phyloP scores from a whole-genome alignment of 2,329 filamentous ascomycete species.

The Ophiostoma montium region DNA sequence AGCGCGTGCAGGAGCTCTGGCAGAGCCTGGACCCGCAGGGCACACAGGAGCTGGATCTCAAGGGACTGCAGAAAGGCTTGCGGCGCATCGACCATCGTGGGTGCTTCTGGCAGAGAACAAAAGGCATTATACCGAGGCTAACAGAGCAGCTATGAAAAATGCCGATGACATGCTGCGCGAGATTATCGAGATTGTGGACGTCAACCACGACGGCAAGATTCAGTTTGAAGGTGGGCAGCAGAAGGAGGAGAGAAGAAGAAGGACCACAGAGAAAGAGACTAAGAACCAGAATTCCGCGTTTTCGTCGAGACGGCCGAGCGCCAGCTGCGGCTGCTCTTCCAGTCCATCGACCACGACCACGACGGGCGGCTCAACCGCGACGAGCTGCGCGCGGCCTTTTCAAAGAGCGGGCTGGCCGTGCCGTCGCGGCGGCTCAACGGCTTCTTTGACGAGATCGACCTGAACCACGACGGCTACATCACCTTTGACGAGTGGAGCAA shows the following conservation, averaged over 20 bases:
- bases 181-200: conserved; percentile 72
- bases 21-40: conserved; percentile 60
- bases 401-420: conserved; percentile 62
- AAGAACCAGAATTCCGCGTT: conserved; percentile 61
- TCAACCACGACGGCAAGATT: conserved; percentile 73
- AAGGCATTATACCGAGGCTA: neutral
- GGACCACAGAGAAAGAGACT: neutral
- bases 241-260: neutral
- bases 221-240: conserved; percentile 62
- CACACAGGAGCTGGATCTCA: conserved; percentile 69
- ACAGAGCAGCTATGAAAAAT: conserved; percentile 60
- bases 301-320: conserved; percentile 83
- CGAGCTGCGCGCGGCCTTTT: conserved; percentile 71
- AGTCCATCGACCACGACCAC: conserved; percentile 70
- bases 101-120: conserved; percentile 11
- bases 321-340: conserved; percentile 70
- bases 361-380: conserved; percentile 75
- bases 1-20: conserved; percentile 76
- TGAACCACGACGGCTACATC: conserved; percentile 76
- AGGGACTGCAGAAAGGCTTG: conserved; percentile 71
- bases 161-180: conserved; percentile 72
- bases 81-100: conserved; percentile 83
- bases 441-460: conserved; percentile 84
- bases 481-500: conserved; percentile 94
- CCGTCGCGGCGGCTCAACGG: conserved; percentile 62